Conservation (phyloP, 306 rosid species). For the Prinsepia uniflora region DNA sequence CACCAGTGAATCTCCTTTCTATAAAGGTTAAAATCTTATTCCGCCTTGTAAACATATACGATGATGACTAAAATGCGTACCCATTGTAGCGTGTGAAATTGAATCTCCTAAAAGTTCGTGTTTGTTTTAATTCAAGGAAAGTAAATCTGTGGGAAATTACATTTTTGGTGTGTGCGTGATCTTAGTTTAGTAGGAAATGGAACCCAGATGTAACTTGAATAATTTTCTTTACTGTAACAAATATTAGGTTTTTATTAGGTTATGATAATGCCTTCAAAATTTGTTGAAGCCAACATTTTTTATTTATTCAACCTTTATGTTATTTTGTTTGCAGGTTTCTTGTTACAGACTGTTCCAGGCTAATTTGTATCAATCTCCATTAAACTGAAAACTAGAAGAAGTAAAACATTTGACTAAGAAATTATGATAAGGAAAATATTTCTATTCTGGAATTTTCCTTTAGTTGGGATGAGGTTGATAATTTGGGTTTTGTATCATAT, state of each 20-base stretch:
- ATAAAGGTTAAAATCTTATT: neutral
- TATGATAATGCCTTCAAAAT: conserved; percentile 1
- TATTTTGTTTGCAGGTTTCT: neutral
- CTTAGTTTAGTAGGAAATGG: conserved; percentile 6
- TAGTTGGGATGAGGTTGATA: conserved; percentile 5
- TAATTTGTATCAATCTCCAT: neutral
- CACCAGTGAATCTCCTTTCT: neutral
- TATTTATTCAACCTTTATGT: neutral
- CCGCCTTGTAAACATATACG: neutral
- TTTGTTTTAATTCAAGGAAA: neutral
- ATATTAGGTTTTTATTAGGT: neutral
- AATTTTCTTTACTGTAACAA: neutral
- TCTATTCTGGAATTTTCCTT: neutral
- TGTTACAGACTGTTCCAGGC: neutral
- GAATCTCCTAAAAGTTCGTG: neutral
- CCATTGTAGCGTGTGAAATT: neutral
- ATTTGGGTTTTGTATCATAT: neutral
- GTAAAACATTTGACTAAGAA: neutral
- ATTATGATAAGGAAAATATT: neutral
- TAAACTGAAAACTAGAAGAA: neutral
- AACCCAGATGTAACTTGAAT: neutral
- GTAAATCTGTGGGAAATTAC: neutral
- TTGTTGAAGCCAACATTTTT: neutral
- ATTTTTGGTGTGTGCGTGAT: neutral
- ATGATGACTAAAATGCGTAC: neutral